phyloP scores from a whole-genome alignment of 768 basidiomycete genomes.

The Trametes cinnabarina region DNA sequence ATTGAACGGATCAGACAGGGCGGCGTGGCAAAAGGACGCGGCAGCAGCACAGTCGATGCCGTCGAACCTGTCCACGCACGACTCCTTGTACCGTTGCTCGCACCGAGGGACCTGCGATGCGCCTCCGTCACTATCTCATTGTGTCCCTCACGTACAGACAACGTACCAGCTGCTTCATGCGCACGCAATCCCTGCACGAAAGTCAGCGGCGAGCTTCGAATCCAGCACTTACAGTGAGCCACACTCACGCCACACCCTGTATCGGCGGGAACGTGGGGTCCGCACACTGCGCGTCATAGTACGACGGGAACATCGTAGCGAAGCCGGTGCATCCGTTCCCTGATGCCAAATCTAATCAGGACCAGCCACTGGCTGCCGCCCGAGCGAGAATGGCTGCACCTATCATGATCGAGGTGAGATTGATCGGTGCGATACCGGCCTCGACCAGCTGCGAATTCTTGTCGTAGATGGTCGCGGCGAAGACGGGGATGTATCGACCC shows the following conservation, averaged over 20 bases:
- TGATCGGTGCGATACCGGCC: slow-evolving; percentile 50
- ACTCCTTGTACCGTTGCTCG: slow-evolving; percentile 35
- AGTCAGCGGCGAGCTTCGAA: neutral
- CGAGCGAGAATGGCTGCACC: slow-evolving; percentile 40
- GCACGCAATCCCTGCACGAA: slow-evolving; percentile 35
- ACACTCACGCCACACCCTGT: slow-evolving; percentile 42
- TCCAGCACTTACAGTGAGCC: too few species aligned
- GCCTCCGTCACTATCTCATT: too few species aligned
- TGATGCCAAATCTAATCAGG: slow-evolving; percentile 9
- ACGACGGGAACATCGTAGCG: slow-evolving; percentile 38
- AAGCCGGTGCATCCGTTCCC: slow-evolving; percentile 47
- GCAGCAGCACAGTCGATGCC: slow-evolving; percentile 43
- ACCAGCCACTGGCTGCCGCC: neutral
- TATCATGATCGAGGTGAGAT: slow-evolving; percentile 49
- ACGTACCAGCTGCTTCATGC: slow-evolving; percentile 43
- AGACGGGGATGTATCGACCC: slow-evolving; percentile 54
- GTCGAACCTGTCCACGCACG: slow-evolving; percentile 46
- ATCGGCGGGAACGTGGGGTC: slow-evolving; percentile 47
- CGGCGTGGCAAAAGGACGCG: slow-evolving; percentile 36
- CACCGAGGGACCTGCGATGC: slow-evolving; percentile 42
- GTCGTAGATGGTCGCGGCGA: slow-evolving; percentile 48
- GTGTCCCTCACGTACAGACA: neutral
- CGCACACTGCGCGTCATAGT: slow-evolving; percentile 53
- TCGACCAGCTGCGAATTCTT: slow-evolving; percentile 40
- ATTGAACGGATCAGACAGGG: slow-evolving; percentile 28